Percentiles rank a stretch among this genome's conserved stretches.
Conservation (phyloP, 208 protist species). For the Lotmaria passim region DNA sequence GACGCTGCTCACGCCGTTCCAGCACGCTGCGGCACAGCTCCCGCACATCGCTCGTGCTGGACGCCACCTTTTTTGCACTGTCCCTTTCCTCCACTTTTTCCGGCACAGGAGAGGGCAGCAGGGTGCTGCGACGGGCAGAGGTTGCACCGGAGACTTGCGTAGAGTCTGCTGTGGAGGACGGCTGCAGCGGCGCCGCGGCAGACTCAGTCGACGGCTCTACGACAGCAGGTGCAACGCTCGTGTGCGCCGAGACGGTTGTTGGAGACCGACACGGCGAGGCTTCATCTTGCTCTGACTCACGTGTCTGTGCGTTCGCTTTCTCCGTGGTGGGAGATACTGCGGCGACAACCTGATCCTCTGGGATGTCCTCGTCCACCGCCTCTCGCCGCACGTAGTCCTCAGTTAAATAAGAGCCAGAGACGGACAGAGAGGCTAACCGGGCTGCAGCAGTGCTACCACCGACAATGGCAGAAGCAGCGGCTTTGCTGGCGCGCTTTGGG, state of each 20-base stretch:
- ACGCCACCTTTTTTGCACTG: background rate
- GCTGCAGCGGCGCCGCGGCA: too few relatives aligned
- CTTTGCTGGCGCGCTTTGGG: background rate
- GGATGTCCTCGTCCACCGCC: constrained; percentile 3
- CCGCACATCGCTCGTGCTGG: background rate
- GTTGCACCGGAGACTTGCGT: background rate
- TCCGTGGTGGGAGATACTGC: background rate
- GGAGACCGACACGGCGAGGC: background rate
- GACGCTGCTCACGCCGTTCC: constrained; percentile 14
- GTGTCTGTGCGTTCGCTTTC: background rate
- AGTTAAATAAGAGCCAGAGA: background rate
- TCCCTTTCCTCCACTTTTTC: background rate
- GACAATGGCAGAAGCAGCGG: too few relatives aligned
- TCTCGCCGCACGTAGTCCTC: constrained; percentile 3
- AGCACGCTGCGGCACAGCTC: constrained; percentile 16
- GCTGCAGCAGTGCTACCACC: too few relatives aligned
- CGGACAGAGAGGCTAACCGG: background rate
- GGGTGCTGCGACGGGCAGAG: background rate
- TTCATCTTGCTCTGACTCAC: background rate
- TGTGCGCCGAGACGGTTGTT: background rate
- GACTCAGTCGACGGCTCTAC: too few relatives aligned
- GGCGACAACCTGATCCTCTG: background rate
- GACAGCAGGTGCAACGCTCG: too few relatives aligned
- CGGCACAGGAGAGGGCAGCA: background rate
- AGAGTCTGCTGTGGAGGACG: too few relatives aligned